phyloP scores from a whole-genome alignment of 2,329 filamentous ascomycete species.

The Penicillium sp. region DNA sequence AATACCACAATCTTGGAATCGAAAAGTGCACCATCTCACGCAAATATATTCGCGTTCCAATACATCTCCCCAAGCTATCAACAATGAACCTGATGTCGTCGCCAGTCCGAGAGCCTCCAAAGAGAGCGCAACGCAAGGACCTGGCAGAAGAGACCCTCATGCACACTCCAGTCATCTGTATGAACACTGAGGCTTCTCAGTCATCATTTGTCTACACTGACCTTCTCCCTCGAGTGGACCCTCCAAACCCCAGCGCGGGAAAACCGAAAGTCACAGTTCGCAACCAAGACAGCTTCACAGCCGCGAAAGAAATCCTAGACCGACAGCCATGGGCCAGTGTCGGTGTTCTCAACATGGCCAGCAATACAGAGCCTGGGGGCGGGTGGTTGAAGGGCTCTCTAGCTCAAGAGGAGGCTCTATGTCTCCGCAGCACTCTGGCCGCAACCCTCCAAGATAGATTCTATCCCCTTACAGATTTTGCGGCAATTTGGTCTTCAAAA shows the following conservation, averaged over 20 bases:
- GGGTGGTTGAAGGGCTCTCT: slow-evolving; percentile 59
- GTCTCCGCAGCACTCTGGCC: slow-evolving; percentile 51
- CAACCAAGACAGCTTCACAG: slow-evolving; percentile 14
- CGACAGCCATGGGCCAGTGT: slow-evolving; percentile 23
- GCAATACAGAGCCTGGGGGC: slow-evolving; percentile 55
- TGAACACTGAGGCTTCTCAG: not conserved
- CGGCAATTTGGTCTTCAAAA: slow-evolving; percentile 55
- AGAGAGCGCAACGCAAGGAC: slow-evolving; percentile 7
- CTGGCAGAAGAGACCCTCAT: slow-evolving; percentile 8
- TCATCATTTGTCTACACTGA: not conserved
- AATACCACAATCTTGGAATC: not conserved
- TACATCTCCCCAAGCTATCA: not conserved
- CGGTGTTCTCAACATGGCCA: slow-evolving; percentile 60
- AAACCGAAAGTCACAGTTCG: slow-evolving; percentile 5
- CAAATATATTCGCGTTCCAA: not conserved
- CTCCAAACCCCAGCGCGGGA: not conserved
- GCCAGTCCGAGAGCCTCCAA: not conserved
- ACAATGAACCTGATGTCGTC: not conserved
- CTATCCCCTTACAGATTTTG: slow-evolving; percentile 51
- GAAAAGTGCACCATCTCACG: not conserved
- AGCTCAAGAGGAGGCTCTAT: slow-evolving; percentile 65
- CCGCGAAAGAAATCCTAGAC: slow-evolving; percentile 5
- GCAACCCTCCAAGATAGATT: slow-evolving; percentile 27
- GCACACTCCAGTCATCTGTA: slow-evolving; percentile 1
- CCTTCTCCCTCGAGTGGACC: not conserved